Evolutionary conservation across 345 rosid species (phyloP).

Genomic region (Salix purpurea): DNA sequence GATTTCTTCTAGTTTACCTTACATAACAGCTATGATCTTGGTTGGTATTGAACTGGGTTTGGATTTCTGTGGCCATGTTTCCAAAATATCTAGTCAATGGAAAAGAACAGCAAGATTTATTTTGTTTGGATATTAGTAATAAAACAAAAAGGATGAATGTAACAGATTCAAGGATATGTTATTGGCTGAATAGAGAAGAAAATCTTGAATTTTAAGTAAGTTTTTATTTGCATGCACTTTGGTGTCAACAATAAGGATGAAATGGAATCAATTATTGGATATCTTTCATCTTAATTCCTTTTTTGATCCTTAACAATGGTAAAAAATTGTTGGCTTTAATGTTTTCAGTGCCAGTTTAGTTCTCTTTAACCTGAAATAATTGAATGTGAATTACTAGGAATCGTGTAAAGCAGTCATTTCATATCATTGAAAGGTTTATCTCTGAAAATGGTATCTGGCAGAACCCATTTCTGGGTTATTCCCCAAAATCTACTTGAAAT

Average conservation of each 20-base stretch:
- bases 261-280: background rate
- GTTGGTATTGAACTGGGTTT: background rate
- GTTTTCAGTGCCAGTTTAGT: background rate
- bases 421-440: background rate
- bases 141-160: background rate
- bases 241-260: background rate
- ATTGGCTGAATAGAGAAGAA: background rate
- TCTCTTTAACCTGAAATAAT: background rate
- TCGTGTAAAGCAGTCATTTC: background rate
- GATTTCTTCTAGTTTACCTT: background rate
- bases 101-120: too few species aligned
- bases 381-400: background rate
- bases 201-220: background rate
- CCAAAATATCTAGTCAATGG: too few species aligned
- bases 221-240: background rate
- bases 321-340: background rate
- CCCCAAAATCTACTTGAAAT: too few species aligned
- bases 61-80: background rate
- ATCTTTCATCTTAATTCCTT: background rate
- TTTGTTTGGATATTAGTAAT: too few species aligned
- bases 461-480: too few species aligned
- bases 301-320: background rate
- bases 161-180: background rate
- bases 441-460: background rate
- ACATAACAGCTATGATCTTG: constrained; percentile 4